phyloP scores from a whole-genome alignment of 1,139 yeast genomes.

The Suhomyces maxii region DNA sequence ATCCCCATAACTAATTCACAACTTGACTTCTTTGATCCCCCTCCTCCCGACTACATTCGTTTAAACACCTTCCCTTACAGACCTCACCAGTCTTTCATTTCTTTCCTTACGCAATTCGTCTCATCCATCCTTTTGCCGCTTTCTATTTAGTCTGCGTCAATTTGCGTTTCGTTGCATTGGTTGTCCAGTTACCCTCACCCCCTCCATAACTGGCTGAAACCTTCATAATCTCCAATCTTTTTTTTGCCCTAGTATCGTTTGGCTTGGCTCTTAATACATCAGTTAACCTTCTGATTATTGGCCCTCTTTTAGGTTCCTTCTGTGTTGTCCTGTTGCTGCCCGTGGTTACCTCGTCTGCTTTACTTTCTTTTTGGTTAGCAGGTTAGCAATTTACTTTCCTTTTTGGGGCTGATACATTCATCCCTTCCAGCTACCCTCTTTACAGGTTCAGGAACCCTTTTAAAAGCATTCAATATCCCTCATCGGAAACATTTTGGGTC shows the following conservation, averaged over 20 bases:
- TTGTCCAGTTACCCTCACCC: slow-evolving; percentile 5
- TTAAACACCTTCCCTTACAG: not conserved
- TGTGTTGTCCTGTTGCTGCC: not conserved
- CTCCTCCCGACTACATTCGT: not conserved
- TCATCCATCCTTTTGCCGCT: not conserved
- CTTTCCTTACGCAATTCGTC: not conserved
- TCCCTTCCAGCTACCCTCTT: no score
- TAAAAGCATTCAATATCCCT: no score
- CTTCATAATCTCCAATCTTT: not conserved
- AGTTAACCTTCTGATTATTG: not conserved
- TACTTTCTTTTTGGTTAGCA: not conserved
- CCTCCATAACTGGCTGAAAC: slow-evolving; percentile 9
- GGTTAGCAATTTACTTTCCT: no score
- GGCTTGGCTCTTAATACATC: not conserved
- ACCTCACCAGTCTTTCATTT: not conserved
- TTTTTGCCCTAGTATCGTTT: not conserved
- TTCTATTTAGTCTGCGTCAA: slow-evolving; percentile 1
- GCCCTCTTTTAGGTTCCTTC: not conserved
- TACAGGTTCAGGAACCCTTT: no score
- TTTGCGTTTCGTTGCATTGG: slow-evolving; percentile 9
- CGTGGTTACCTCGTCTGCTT: not conserved
- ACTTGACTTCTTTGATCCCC: not conserved
- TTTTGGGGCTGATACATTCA: no score
- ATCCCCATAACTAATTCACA: not conserved
- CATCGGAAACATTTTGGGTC: no score